Evolutionary conservation across 306 rosid species (phyloP), one percentile per base, ranked within the genome.

Genomic region (Clitoria ternatea): DNA sequence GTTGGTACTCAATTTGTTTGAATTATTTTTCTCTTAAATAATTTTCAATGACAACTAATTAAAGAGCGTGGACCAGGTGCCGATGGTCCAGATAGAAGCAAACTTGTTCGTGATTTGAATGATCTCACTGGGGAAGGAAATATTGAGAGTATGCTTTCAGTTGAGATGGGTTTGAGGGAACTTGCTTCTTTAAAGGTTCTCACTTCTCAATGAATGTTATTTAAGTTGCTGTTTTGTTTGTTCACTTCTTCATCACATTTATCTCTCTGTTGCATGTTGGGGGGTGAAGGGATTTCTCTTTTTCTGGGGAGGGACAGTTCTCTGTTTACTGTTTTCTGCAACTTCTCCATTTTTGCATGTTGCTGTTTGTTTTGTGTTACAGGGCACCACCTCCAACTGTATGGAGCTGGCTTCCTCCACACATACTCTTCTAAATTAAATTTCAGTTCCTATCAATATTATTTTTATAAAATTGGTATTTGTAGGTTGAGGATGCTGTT

Each of bases 111-210:
- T 75, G 96, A 89, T 77, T 74, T 92, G 42, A 92, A 81, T 70
- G 96, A 92, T 84, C 96, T 92, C 43, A 72, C 87, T 0, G 96
- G 98, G 53, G 98, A 92, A 84, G 98, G 98, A 80, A 89, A 92
- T 77, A 89, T 92, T 68, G 98, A 92, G 85, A 92, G 88, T 72
- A 92, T 89, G 98, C 98, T 92, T 84, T 89, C 96, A 70, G 96
- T 92, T 62, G 96, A 92, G 85, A 89, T 89, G 98, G 98, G 95
- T 52, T 79, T 89, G 85, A 86, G 88, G 82, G 95, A 92, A 74
- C 75, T 92, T 72, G 83, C 92, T 30, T 89, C 94, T 77, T 74
- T 92, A 24, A 92, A 92, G 98, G 98, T 89, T 48, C 62, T 49
- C 57, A 65, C 96, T 89, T 48, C 62, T 49, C 57, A 65, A 6